Conservation (phyloP, 1,284 basidiomycete genomes). For the Leccinum griseonigrum region DNA sequence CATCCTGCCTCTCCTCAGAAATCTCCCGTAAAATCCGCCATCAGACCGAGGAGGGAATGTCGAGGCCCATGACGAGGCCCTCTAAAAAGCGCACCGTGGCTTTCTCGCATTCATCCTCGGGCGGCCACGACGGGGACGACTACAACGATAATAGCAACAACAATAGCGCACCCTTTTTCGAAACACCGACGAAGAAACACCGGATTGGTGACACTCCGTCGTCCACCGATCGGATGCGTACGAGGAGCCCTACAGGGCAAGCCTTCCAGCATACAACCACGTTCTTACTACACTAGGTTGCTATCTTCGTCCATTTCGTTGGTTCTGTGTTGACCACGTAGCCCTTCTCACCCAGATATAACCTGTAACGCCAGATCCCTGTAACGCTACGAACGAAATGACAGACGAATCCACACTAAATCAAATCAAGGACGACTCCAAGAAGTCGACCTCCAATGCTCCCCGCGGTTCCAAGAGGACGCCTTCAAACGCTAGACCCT, state of each 20-base stretch:
- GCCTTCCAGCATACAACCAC: slow-evolving; percentile 49
- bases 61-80: slow-evolving; percentile 12
- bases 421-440: slow-evolving; percentile 61
- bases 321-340: slow-evolving; percentile 8
- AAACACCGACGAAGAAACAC: slow-evolving; percentile 33
- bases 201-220: slow-evolving; percentile 12
- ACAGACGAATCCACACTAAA: slow-evolving; percentile 70
- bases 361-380: slow-evolving; percentile 42
- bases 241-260: slow-evolving; percentile 76
- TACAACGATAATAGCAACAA: background rate
- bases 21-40: slow-evolving; percentile 19
- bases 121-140: background rate
- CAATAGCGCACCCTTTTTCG: slow-evolving; percentile 9
- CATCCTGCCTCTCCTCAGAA: slow-evolving; percentile 16
- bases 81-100: slow-evolving; percentile 25
- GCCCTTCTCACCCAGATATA: slow-evolving; percentile 42
- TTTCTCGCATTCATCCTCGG: slow-evolving; percentile 6
- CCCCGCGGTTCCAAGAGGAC: slow-evolving; percentile 56
- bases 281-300: slow-evolving; percentile 49
- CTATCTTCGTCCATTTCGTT: slow-evolving; percentile 8
- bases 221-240: slow-evolving; percentile 11
- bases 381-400: slow-evolving; percentile 77
- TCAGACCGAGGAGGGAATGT: slow-evolving; percentile 3
- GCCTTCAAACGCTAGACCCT: slow-evolving; percentile 51
- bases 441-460: slow-evolving; percentile 48